Conservation (phyloP, 208 protist genomes). For the Naegleria fowleri region DNA sequence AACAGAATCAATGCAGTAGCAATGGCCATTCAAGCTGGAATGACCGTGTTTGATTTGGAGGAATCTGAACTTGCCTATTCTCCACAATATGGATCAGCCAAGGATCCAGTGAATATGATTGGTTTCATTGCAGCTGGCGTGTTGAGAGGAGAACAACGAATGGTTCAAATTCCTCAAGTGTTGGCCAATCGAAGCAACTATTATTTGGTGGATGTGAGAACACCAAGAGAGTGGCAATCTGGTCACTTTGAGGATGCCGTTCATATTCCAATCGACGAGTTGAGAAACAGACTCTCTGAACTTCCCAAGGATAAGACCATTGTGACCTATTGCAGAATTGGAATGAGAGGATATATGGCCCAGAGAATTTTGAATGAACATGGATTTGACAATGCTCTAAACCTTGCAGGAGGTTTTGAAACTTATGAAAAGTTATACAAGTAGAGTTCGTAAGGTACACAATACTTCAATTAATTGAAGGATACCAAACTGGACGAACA, state of each 20-base stretch:
- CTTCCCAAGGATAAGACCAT: neutral
- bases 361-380: slow-evolving; percentile 12
- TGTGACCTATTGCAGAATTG: slow-evolving; percentile 24
- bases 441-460: no score
- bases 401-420: slow-evolving; percentile 11
- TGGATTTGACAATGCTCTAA: neutral
- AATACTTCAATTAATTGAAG: no score
- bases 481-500: no score
- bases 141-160: neutral
- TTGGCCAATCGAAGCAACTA: neutral
- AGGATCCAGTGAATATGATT: slow-evolving; percentile 49
- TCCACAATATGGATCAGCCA: slow-evolving; percentile 49
- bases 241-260: slow-evolving; percentile 26
- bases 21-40: slow-evolving; percentile 42
- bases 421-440: neutral
- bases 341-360: slow-evolving; percentile 19
- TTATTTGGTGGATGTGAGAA: neutral
- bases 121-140: slow-evolving; percentile 29
- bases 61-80: slow-evolving; percentile 52
- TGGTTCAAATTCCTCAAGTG: neutral
- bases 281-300: slow-evolving; percentile 15
- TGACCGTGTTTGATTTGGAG: slow-evolving; percentile 48
- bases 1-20: slow-evolving; percentile 49
- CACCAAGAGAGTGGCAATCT: neutral
- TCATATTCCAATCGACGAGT: neutral